Evolutionary conservation across 345 rosid genomes (phyloP), one percentile per base, ranked within the genome.

Genomic region (Salix arbutifolia): DNA sequence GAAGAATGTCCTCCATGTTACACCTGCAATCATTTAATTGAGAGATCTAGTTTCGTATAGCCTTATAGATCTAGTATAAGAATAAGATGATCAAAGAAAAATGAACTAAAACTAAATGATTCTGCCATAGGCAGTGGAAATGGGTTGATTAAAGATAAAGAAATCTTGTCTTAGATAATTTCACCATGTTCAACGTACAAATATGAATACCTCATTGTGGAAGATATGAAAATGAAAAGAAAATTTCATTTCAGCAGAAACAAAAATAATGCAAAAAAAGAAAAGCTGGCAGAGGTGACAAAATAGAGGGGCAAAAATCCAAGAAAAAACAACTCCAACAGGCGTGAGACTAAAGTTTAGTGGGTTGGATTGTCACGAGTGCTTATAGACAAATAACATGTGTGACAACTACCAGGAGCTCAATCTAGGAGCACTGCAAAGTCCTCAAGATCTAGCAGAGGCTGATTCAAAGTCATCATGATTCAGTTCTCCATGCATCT

Each of bases 1-100:
- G 79, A 35, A 96, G 92, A 87, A 96, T 92, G 80, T 91, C 98
- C 81, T 91, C 98, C 18, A 78, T 78, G 64, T 89, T 86, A 76
- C 99, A 96, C 84, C 99, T 96, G 84, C 69, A 76, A 9, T 69
- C 65, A 74, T 46, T 44, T 77, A 50, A n/a, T 40, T 8, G 10
- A 52, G n/a, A 77, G 11, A 13, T 10, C 4, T 33, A 30, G 2
- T 14, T 35, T 21, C 10, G 35, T 6, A 71, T 72, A 8, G 61
- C 11, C 11, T 37, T 40, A 40, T 40, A 40, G 16, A 48, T 4
- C 9, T 21, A 26, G 33, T 8, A 33, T 28, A 18, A 52, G n/a
- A 71, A 40, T 26, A 7, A 25, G 44, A 28, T 17, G 35, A 64
- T 52, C 58, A 6, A 11, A 66, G 44, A 33, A 35, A 16, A 17